Conservation (phyloP, 2,329 filamentous ascomycete species). For the Hymenoscyphus repandus region DNA sequence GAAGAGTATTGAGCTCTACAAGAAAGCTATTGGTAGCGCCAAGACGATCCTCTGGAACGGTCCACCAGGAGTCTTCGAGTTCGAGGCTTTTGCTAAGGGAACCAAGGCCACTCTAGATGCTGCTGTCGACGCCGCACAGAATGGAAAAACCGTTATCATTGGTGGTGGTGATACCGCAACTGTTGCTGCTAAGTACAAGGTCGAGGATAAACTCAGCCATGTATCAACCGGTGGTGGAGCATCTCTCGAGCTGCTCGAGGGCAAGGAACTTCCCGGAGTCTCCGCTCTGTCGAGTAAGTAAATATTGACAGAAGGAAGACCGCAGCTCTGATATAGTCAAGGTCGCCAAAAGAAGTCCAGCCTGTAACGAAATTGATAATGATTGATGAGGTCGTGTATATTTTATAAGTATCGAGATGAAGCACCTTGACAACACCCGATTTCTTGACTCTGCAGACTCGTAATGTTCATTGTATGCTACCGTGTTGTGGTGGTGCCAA, state of each 20-base stretch:
- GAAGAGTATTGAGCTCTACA: conserved; percentile 83
- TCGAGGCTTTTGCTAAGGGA: conserved; percentile 86
- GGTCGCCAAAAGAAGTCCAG: conserved; percentile 25
- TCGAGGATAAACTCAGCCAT: conserved; percentile 96
- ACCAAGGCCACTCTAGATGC: conserved; percentile 91
- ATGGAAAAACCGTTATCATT: conserved; percentile 95
- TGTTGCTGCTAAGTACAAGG: conserved; percentile 93
- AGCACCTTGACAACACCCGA: conserved; percentile 9
- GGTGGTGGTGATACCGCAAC: conserved; percentile 97
- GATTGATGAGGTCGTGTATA: conserved; percentile 13
- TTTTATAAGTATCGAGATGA: conserved; percentile 16
- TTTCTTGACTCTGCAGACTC: conserved; percentile 6
- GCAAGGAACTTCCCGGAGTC: conserved; percentile 95
- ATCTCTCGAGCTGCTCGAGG: conserved; percentile 91
- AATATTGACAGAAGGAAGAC: conserved; percentile 28
- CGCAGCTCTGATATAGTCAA: conserved; percentile 28
- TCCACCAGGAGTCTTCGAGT: conserved; percentile 94
- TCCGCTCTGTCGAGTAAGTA: conserved; percentile 78
- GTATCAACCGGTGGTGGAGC: conserved; percentile 96
- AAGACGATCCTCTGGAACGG: conserved; percentile 99
- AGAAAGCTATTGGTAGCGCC: conserved; percentile 77
- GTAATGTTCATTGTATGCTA: conserved; percentile 27
- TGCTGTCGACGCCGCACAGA: conserved; percentile 72
- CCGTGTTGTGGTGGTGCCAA: conserved; percentile 20
- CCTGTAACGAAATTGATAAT: conserved; percentile 24